phyloP scores from a whole-genome alignment of 2,329 filamentous ascomycete genomes.

The Aspergillus fructus region DNA sequence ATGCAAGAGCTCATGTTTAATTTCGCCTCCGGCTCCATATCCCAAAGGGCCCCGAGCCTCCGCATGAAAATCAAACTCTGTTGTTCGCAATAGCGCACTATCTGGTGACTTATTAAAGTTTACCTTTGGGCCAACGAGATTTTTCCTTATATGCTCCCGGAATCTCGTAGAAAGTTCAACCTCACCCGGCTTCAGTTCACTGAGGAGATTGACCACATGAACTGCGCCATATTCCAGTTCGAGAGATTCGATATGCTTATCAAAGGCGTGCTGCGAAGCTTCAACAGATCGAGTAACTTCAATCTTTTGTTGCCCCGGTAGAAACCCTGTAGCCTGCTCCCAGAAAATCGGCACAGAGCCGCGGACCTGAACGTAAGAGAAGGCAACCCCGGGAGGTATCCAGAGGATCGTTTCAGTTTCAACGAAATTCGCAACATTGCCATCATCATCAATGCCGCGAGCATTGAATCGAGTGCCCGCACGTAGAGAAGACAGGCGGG shows the following conservation, averaged over 20 bases:
- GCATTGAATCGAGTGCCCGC: slow-evolving; percentile 96
- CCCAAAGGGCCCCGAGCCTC: slow-evolving; percentile 83
- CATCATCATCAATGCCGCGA: slow-evolving; percentile 95
- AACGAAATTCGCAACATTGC: slow-evolving; percentile 98
- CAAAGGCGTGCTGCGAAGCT: slow-evolving; percentile 89
- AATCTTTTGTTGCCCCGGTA: slow-evolving; percentile 94
- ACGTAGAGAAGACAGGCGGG: slow-evolving; percentile 82
- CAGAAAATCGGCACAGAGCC: slow-evolving; percentile 96
- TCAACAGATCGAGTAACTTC: slow-evolving; percentile 83
- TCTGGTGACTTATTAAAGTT: slow-evolving; percentile 58
- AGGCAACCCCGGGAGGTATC: slow-evolving; percentile 73
- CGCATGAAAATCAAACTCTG: slow-evolving; percentile 95
- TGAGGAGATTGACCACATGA: slow-evolving; percentile 92
- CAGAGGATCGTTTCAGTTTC: slow-evolving; percentile 94
- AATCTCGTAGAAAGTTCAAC: slow-evolving; percentile 79
- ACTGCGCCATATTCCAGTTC: slow-evolving; percentile 85
- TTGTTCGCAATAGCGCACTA: slow-evolving; percentile 73
- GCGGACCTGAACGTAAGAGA: slow-evolving; percentile 90
- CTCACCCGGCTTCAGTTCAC: slow-evolving; percentile 82
- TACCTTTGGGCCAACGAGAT: slow-evolving; percentile 61
- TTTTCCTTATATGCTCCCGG: slow-evolving; percentile 72
- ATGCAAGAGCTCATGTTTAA: slow-evolving; percentile 72
- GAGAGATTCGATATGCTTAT: slow-evolving; percentile 89
- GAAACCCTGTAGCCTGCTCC: slow-evolving; percentile 85
- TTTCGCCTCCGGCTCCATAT: slow-evolving; percentile 86